Evolutionary conservation across 805 yeast genomes (phyloP), one percentile per base, ranked within the genome.

Genomic region (Cyberlindnera xylosilytica): DNA sequence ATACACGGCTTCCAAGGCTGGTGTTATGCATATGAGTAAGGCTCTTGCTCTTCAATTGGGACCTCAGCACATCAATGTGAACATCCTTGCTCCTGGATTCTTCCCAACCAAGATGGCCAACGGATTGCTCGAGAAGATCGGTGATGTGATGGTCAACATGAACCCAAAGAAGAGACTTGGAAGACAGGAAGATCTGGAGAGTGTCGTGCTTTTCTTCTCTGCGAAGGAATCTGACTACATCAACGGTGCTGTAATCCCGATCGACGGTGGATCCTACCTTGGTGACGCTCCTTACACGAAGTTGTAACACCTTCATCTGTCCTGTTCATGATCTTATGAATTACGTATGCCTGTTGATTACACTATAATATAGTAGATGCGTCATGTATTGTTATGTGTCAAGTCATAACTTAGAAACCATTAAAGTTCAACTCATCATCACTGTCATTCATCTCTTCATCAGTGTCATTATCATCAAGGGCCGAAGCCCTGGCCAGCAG

Each of bases 61-160:
- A 2, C 83, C 81, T 6, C 65, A 70, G 34, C 76, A 83, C 63
- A 75, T 83, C 54, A 82, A 78, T 36, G 88, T 83, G 44, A 83
- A 84, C 63, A 66, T 78, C 11, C 61, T 83, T 49, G 87, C 88
- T 6, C 90, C 90, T 0, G 91, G 91, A 0, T 84, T 81, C 59
- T 80, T 83, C 73, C 86, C 86, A 17, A 72, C 83, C 16, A 83
- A 80, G 62, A 83, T 83, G 89, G 72, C 87, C 31, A 71, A 76
- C 46, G 90, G 87, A 0, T 51, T 83, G 36, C 64, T 84, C 36
- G 74, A 68, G 29, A 65, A 62, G 39, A 37, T 54, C 45, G 79
- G 79, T 19, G 79, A 74, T 12, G 23, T 56, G 1, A 65, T 81
- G 69, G 52, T 49, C 12, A 69, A 63, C 23, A 46, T 57, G 22